Evolutionary conservation across 805 yeast species (phyloP), one percentile per base, ranked within the genome.

Genomic region (Grigorovia yakushimaensis): DNA sequence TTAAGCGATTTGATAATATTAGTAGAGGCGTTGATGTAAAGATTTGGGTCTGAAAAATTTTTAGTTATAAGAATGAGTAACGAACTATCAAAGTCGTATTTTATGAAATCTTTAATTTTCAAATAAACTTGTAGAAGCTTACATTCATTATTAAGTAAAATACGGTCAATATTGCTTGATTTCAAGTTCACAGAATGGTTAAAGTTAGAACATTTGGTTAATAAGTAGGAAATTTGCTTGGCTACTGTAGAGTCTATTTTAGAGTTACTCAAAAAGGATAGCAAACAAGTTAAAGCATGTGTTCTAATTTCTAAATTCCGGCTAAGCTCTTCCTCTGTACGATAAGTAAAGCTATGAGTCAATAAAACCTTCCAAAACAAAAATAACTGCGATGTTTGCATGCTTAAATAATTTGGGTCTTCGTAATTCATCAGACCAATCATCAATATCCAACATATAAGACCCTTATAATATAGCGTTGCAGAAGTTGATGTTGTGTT

Each of bases 321-420:
- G 17, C 62, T 59, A 2, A 73, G 57, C 17, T 61, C 69, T 20
- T 65, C 65, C 22, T 62, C 65, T 24, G 58, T 59, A 3, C 64
- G 57, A 15, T 73, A 67, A 13, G 73, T 71, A 46, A 74, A 71
- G 2, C 76, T 68, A 42, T 76, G 77, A 1, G 78, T 73, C 37
- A 80, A 56, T 7, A 81, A 67, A 40, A 75, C 72, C 51, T 79
- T 79, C 89, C 89, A 84, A 48, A 83, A 68, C 9, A 71, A 61
- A 42, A 84, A 62, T 44, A 84, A 68, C 53, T 81, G 87, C 2
- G 79, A 72, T 13, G 74, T 65, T 52, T 81, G 82, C 47, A 78
- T 68, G 44, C 72, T 67, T 36, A 84, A 67, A 47, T 77, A 75
- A 21, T 70, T 65, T 15, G 73, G 72, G 36, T 82, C 84, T 0